A percentile compares a stretch with the other conserved stretches of the same genome.
phyloP scores from a whole-genome alignment of 1,284 basidiomycete genomes.

The Ceratobasidium sp. region DNA sequence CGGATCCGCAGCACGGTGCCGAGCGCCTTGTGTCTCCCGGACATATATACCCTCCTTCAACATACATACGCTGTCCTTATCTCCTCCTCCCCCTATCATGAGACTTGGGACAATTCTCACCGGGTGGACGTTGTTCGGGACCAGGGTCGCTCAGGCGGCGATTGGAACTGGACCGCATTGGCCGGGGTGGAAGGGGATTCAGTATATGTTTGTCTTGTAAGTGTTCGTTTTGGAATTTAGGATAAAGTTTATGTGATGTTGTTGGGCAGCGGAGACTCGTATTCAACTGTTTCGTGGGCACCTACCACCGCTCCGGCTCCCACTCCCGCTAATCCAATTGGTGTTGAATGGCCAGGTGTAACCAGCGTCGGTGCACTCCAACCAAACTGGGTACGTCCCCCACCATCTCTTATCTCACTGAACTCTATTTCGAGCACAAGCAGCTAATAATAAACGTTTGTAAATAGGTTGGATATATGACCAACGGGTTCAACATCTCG shows the following conservation, averaged over 20 bases:
- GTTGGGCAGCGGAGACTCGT: slow-evolving; percentile 33
- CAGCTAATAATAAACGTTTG: background rate
- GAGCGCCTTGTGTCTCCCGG: background rate
- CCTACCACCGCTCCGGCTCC: background rate
- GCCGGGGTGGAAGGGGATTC: slow-evolving; percentile 7
- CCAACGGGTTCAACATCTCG: slow-evolving; percentile 23
- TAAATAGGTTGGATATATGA: slow-evolving; percentile 24
- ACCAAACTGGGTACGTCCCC: slow-evolving; percentile 24
- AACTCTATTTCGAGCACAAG: background rate
- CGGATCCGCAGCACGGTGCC: slow-evolving; percentile 27
- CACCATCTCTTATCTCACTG: background rate
- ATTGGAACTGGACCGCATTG: slow-evolving; percentile 25
- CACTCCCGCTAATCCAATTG: slow-evolving; percentile 8
- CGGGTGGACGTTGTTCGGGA: background rate
- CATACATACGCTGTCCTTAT: background rate
- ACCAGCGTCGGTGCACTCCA: slow-evolving; percentile 10
- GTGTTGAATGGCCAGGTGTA: slow-evolving; percentile 20
- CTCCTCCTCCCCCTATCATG: background rate
- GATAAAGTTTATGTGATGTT: background rate
- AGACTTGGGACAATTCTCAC: background rate
- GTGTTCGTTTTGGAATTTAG: background rate
- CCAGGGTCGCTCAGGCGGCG: background rate
- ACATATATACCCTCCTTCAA: background rate
- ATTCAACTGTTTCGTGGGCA: slow-evolving; percentile 24
- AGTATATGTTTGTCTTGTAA: slow-evolving; percentile 36